phyloP scores from a whole-genome alignment of 2,329 filamentous ascomycete genomes.

The Cordyceps militaris region DNA sequence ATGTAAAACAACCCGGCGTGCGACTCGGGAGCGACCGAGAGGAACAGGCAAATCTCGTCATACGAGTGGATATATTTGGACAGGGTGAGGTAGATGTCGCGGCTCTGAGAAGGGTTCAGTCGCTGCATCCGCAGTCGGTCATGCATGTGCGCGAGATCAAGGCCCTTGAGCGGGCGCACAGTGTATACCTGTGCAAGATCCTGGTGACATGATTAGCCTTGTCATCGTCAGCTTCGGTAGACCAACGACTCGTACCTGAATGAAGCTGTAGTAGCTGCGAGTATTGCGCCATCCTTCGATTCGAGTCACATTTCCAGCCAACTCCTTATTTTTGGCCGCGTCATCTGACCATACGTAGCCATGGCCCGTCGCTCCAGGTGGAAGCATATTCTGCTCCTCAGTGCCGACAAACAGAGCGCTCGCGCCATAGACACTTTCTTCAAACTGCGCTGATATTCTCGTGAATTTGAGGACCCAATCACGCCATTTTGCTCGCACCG shows the following conservation, averaged over 20 bases:
- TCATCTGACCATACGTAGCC: slow-evolving; percentile 95
- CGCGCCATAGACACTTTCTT: slow-evolving; percentile 90
- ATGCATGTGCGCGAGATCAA: slow-evolving; percentile 87
- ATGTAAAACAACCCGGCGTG: slow-evolving; percentile 88
- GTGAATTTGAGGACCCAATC: slow-evolving; percentile 94
- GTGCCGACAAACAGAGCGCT: slow-evolving; percentile 81
- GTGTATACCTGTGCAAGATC: slow-evolving; percentile 59
- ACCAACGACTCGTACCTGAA: slow-evolving; percentile 56
- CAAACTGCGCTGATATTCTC: slow-evolving; percentile 84
- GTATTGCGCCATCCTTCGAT: slow-evolving; percentile 95
- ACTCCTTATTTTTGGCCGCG: slow-evolving; percentile 68
- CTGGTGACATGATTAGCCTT: slow-evolving; percentile 32
- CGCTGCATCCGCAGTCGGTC: slow-evolving; percentile 81
- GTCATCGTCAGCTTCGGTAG: background rate
- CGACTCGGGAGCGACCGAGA: slow-evolving; percentile 75
- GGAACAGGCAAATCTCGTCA: slow-evolving; percentile 76
- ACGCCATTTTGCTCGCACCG: slow-evolving; percentile 85
- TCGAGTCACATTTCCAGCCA: slow-evolving; percentile 83
- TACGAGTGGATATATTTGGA: slow-evolving; percentile 69
- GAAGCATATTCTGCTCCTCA: slow-evolving; percentile 57
- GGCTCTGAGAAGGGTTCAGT: slow-evolving; percentile 66
- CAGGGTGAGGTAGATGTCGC: slow-evolving; percentile 79
- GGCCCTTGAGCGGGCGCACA: slow-evolving; percentile 62
- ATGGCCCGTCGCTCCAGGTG: slow-evolving; percentile 64
- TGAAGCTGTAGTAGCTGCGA: slow-evolving; percentile 89